These are phyloP conservation scores for Saccharomyces paradoxus DNA, from an alignment of 805 yeast genomes.

Conservation along the genomic window DNA sequence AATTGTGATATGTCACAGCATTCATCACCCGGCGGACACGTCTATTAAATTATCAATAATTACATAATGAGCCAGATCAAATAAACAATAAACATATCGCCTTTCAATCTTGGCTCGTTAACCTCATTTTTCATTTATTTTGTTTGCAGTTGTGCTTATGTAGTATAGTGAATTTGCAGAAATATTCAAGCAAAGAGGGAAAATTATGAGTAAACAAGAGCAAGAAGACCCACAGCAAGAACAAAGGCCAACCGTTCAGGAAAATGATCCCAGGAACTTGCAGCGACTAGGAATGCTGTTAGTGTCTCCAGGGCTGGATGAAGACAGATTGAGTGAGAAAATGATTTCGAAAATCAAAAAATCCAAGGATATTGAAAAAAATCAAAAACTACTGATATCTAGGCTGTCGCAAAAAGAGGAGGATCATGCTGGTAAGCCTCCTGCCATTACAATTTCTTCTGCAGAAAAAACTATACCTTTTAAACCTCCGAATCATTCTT, in stretches of 20 bases:
- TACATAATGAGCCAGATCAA: neutral
- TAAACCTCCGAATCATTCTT: slow-evolving; percentile 10
- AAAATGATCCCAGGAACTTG: slow-evolving; percentile 2
- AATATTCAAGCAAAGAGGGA: neutral
- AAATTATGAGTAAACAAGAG: neutral
- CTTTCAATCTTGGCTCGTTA: neutral
- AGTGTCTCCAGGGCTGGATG: slow-evolving; percentile 24
- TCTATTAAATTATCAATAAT: neutral
- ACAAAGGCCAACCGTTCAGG: neutral
- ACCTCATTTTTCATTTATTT: neutral
- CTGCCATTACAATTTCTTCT: neutral
- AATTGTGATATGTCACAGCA: neutral
- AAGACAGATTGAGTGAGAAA: slow-evolving; percentile 17
- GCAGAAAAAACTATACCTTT: neutral
- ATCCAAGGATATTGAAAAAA: slow-evolving; percentile 20
- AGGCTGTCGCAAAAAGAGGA: slow-evolving; percentile 6
- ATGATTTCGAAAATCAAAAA: slow-evolving; percentile 19
- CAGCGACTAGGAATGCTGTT: slow-evolving; percentile 20
- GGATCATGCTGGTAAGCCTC: neutral
- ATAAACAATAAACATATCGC: neutral
- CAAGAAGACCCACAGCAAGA: neutral
- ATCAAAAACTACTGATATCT: slow-evolving; percentile 17
- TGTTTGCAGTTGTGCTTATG: neutral
- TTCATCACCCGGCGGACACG: neutral
- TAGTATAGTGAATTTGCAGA: neutral